A percentile compares a stretch with the other conserved stretches of the same genome.
Evolutionary conservation across 352 stramenopile species (phyloP).

Genomic region (Phytophthora pini): DNA sequence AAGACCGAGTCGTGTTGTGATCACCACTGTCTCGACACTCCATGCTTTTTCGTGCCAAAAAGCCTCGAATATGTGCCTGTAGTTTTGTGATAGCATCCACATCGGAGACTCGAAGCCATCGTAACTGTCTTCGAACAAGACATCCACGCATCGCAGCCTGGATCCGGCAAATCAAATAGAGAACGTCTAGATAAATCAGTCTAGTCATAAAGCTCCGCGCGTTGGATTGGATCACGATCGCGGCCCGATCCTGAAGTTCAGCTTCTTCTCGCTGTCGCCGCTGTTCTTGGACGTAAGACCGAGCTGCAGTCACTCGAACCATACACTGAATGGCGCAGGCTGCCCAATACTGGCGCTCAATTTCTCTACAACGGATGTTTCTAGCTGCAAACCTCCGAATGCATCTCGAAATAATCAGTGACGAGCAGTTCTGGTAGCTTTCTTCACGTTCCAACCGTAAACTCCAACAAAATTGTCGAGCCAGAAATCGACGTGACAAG

Average conservation of each 20-base stretch:
- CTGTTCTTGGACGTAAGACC: constrained; percentile 13
- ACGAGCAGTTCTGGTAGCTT: constrained; percentile 30
- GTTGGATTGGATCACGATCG: constrained; percentile 62
- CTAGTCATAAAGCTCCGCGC: constrained; percentile 63
- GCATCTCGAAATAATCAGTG: constrained; percentile 47
- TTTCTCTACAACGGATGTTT: constrained; percentile 31
- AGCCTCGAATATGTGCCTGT: constrained; percentile 57
- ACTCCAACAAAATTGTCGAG: constrained; percentile 24
- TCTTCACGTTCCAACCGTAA: constrained; percentile 28
- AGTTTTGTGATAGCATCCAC: constrained; percentile 53
- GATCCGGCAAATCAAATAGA: constrained; percentile 84
- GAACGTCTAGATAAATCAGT: constrained; percentile 81
- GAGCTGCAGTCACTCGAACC: constrained; percentile 40
- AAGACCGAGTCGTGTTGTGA: not conserved
- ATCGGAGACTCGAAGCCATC: constrained; percentile 54
- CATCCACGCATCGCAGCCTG: constrained; percentile 73
- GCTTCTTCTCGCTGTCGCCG: constrained; percentile 17
- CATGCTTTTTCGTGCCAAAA: constrained; percentile 25
- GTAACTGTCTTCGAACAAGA: constrained; percentile 61
- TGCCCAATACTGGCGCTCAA: constrained; percentile 38
- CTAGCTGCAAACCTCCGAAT: constrained; percentile 44
- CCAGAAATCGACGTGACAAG: constrained; percentile 43
- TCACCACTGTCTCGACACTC: constrained; percentile 5
- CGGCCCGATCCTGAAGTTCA: constrained; percentile 34
- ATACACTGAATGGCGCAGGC: constrained; percentile 56